Evolutionary conservation across 768 basidiomycete species (phyloP), one percentile per base, ranked within the genome.

Genomic region (Pisolithus microcarpus): DNA sequence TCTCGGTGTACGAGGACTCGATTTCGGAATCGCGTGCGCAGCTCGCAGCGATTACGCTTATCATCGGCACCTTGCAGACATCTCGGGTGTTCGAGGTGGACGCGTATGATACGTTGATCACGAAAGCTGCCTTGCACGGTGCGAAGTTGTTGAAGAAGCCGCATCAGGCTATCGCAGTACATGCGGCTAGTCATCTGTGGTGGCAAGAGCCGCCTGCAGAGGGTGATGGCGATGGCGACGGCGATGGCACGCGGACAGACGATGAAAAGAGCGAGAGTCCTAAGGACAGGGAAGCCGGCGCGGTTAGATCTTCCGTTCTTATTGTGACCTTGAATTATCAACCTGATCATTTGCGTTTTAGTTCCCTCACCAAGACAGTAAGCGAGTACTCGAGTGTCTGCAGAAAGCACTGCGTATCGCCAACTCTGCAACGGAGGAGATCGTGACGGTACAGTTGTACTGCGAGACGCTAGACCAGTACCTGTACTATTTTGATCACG

Each of bases 101-200:
- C 61, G 95, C 95, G 66, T 97, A 96, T 63, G 96, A 98, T 62
- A 98, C 95, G 2, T 71, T 99, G 55, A 92, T 97, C 61, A 98
- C 96, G 24, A 98, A 99, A 70, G 96, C 95, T n/a, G 95, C 95
- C 6, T 71, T 98, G 56, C 96, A 99, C 66, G 93, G 91, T 5
- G 89, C 93, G 28, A 95, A 95, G 70, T 70, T 98, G 56, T 68
- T 99, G 68, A 99, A 99, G 79, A 98, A 99, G 77, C 91, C 91
- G 11, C 95, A 97, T 67, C 96, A 98, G 69, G 87, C 94, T 11
- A 90, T 85, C 8, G 96, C 95, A 5, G 96, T 98, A 19, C 84
- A 88, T 45, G 75, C 92, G 28, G 96, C 96, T 7, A 96, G 93
- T 65, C 96, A 99, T 70, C 71, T 99, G 58, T 99, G 95, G 95